Evolutionary conservation across 2,329 filamentous ascomycete species (phyloP).

Genomic region (Fusarium sp.): DNA sequence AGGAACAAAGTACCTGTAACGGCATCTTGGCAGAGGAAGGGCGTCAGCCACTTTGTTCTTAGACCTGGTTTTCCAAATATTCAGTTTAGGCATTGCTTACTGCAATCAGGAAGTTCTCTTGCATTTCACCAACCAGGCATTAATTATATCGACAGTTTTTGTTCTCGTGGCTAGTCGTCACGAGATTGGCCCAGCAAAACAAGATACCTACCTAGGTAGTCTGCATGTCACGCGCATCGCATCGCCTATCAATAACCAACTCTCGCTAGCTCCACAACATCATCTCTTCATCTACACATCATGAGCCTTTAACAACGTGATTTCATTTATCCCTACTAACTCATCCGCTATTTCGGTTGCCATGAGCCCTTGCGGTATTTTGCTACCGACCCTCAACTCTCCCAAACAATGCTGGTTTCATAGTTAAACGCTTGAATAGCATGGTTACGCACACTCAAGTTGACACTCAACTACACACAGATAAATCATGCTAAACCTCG

Average conservation of each 20-base stretch:
- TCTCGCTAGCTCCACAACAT: constrained; percentile 25
- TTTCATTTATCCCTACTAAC: constrained; percentile 13
- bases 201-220: too few species aligned
- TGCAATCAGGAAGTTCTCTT: too few species aligned
- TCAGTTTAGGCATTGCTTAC: too few species aligned
- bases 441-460: background rate
- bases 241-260: background rate
- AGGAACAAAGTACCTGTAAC: too few species aligned
- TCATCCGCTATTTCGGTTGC: constrained; percentile 21
- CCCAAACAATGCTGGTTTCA: constrained; percentile 27
- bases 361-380: constrained; percentile 8
- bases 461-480: constrained; percentile 3
- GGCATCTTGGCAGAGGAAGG: too few species aligned
- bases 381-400: constrained; percentile 12
- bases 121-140: background rate
- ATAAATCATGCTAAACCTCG: background rate
- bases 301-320: constrained; percentile 29
- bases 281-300: constrained; percentile 3
- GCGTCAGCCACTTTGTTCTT: too few species aligned
- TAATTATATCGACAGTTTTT: background rate
- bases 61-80: too few species aligned
- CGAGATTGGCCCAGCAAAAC: constrained; percentile 18
- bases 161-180: constrained; percentile 24
- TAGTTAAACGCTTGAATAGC: constrained; percentile 3
- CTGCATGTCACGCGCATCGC: constrained; percentile 29